Conservation (phyloP, 441 rosid species). For the Populus hybrid region DNA sequence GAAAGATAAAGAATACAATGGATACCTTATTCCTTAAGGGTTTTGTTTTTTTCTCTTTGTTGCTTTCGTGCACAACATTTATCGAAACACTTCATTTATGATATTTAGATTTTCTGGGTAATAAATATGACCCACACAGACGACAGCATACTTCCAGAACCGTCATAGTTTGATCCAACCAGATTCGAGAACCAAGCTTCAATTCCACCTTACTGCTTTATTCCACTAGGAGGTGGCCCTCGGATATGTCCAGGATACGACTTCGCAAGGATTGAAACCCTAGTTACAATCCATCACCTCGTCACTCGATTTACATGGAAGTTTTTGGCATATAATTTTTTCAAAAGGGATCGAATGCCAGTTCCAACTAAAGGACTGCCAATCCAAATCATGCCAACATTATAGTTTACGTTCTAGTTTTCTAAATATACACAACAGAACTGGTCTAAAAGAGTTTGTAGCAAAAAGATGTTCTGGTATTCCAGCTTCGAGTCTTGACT, state of each 20-base stretch:
- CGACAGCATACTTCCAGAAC: constrained; percentile 39
- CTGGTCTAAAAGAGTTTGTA: neutral
- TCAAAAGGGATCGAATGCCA: constrained; percentile 43
- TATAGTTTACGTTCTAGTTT: neutral
- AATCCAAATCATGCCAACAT: constrained; percentile 26
- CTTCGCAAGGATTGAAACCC: constrained; percentile 48
- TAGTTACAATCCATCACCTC: constrained; percentile 34
- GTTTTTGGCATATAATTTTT: constrained; percentile 26
- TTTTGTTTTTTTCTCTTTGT: neutral
- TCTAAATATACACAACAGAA: neutral
- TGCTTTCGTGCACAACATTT: neutral
- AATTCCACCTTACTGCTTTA: constrained; percentile 47
- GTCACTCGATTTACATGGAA: constrained; percentile 43
- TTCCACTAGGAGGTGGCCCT: constrained; percentile 49
- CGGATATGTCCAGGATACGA: constrained; percentile 55
- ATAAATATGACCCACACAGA: constrained; percentile 46
- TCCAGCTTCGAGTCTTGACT: neutral
- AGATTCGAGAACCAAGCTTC: constrained; percentile 45
- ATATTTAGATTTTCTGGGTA: constrained; percentile 44
- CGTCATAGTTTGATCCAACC: constrained; percentile 40
- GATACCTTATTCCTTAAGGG: constrained; percentile 46
- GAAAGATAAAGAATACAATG: constrained; percentile 40
- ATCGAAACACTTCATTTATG: too few relatives aligned
- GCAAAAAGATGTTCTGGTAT: neutral
- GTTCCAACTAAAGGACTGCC: constrained; percentile 42